Conservation (phyloP, 306 rosid genomes). For the Ammopiptanthus mongolicus region DNA sequence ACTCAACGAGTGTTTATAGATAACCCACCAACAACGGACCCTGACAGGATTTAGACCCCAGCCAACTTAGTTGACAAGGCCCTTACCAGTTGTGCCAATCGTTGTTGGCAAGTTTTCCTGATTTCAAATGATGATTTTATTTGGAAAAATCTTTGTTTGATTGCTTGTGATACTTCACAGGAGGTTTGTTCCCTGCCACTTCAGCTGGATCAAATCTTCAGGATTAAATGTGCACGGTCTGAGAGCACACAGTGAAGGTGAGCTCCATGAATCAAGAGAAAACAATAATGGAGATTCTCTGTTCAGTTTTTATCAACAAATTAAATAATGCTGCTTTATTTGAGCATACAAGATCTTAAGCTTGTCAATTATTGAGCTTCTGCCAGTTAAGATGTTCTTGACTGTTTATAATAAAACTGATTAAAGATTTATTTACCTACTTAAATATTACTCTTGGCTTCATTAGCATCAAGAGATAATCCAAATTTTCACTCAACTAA, state of each 20-base stretch:
- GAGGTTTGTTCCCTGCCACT: conserved; percentile 37
- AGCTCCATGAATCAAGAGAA: conserved; percentile 7
- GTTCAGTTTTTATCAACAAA: not conserved
- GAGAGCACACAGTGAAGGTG: conserved; percentile 39
- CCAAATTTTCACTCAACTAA: not conserved
- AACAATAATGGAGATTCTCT: not conserved
- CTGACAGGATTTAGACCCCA: no score
- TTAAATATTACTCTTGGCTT: not conserved
- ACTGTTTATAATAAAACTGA: not conserved
- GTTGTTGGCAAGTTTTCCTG: not conserved
- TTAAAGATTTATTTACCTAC: not conserved
- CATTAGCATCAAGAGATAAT: not conserved
- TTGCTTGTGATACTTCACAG: conserved; percentile 35
- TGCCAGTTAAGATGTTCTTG: not conserved
- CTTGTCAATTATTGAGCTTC: not conserved
- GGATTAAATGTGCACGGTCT: conserved; percentile 25
- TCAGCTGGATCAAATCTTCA: conserved; percentile 42
- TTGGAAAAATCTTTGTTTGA: not conserved
- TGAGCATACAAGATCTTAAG: not conserved
- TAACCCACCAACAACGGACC: no score
- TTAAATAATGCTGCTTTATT: not conserved
- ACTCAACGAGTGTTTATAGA: no score
- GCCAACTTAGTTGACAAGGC: no score
- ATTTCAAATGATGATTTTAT: not conserved
- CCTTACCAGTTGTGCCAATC: no score